These are phyloP conservation scores for Favolaschia claudopus DNA, from an alignment of 768 basidiomycete species.

Conservation along the genomic window DNA sequence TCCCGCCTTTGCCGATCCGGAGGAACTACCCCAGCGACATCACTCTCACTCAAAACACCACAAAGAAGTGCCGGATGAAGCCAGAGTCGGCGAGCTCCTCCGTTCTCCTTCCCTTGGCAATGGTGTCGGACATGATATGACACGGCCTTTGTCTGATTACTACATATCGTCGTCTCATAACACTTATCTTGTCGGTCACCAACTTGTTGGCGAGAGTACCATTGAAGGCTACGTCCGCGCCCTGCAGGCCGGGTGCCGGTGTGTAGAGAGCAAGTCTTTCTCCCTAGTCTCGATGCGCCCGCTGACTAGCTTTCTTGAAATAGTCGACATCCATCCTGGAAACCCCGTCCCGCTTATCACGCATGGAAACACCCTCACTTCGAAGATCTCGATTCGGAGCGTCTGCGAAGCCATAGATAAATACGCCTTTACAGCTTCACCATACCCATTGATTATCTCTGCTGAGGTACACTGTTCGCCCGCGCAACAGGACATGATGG, in stretches of 20 bases:
- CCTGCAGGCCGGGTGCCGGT: constrained; percentile 85
- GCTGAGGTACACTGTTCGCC: constrained; percentile 92
- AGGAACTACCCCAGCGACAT: constrained; percentile 36
- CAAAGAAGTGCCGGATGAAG: background rate
- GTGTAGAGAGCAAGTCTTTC: constrained; percentile 83
- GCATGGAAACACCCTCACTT: constrained; percentile 92
- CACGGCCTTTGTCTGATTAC: constrained; percentile 85
- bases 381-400: constrained; percentile 83
- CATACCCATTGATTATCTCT: constrained; percentile 95
- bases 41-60: constrained; percentile 52
- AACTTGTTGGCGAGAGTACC: constrained; percentile 79
- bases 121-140: constrained; percentile 81
- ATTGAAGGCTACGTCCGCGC: constrained; percentile 91
- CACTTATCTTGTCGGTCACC: constrained; percentile 81
- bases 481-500: constrained; percentile 61
- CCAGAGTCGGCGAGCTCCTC: constrained; percentile 43
- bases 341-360: constrained; percentile 87
- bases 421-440: constrained; percentile 93
- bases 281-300: constrained; percentile 34
- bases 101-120: constrained; percentile 15
- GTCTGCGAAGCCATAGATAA: constrained; percentile 87
- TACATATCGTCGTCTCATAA: constrained; percentile 94
- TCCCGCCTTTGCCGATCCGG: constrained; percentile 53
- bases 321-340: constrained; percentile 94
- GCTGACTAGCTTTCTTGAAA: background rate